A percentile compares a stretch with the other conserved stretches of the same genome.
Conservation (phyloP, 2,329 filamentous ascomycete species). For the Colletotrichum spaethianum region DNA sequence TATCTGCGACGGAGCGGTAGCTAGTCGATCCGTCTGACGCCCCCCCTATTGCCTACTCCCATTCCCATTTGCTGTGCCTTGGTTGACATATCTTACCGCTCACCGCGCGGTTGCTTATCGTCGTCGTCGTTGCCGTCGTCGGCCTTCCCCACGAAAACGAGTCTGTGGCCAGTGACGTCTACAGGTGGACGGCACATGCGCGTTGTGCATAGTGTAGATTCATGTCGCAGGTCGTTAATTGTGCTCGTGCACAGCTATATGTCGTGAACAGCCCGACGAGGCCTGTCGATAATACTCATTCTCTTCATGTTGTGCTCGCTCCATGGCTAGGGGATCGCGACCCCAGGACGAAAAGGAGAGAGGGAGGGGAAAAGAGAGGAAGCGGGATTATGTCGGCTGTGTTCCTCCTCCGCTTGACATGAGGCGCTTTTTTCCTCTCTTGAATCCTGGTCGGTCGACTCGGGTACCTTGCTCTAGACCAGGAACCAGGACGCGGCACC, state of each 20-base stretch:
- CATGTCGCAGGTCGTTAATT: background rate
- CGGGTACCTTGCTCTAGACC: constrained; percentile 36
- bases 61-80: background rate
- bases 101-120: background rate
- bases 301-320: constrained; percentile 7
- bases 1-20: constrained; percentile 26
- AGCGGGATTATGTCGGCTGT: constrained; percentile 18
- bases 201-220: background rate
- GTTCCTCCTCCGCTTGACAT: constrained; percentile 1
- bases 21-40: constrained; percentile 26
- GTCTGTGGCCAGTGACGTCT: background rate
- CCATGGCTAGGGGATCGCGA: constrained; percentile 1
- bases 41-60: background rate
- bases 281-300: constrained; percentile 11
- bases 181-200: background rate
- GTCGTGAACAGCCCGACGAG: constrained; percentile 29
- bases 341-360: background rate
- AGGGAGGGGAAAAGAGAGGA: background rate
- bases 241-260: background rate
- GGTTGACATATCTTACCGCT: background rate
- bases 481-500: constrained; percentile 26
- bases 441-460: constrained; percentile 16
- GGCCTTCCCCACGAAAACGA: background rate
- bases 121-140: background rate
- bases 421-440: background rate